Evolutionary conservation across 306 rosid genomes (phyloP), one percentile per base, ranked within the genome.

Genomic region (Casuarina equisetifolia): DNA sequence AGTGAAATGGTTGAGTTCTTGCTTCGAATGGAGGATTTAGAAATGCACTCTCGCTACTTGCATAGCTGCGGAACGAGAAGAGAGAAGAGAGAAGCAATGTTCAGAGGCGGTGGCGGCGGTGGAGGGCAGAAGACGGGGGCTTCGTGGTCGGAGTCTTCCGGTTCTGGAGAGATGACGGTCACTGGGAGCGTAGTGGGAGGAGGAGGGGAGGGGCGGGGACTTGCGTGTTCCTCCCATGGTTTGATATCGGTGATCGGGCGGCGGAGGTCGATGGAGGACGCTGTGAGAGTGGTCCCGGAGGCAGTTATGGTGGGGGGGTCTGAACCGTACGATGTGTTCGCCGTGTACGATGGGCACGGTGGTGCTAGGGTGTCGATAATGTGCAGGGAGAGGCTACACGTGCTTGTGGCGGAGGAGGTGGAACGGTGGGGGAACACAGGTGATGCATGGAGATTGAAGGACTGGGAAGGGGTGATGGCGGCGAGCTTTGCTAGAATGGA

Each of bases 301-400:
- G 62, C 85, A 4, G 72, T 78, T 40, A 9, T 74, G 62, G 76
- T 39, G 59, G 76, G 53, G 9, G 39, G 74, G 44, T 10, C 72
- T 3, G 43, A 59, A 17, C 19, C 48, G 1, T 84, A 86, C 49
- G 76, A 87, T 12, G 87, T 89, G 72, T 92, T 87, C 12, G 90
- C 85, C 0, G 91, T 90, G 59, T 90, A 86, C 35, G 96, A 92
- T 12, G 97, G 92, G 0, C 96, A 92, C 48, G 92, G 89, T 0
- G 90, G 90, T 4, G 67, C 79, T 11, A 4, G 25, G 17, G 95
- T 90, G 77, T 90, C 97, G 3, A 77, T 82, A 39, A 86, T 89
- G 6, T 92, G 96, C 73, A 86, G 86, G 3, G 89, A 90, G 35
- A 88, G 86, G 81, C 39, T 92, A 63, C 93, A 90, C 73, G 9